Evolutionary conservation across 805 yeast species (phyloP).

Genomic region (Starmera caribaea): DNA sequence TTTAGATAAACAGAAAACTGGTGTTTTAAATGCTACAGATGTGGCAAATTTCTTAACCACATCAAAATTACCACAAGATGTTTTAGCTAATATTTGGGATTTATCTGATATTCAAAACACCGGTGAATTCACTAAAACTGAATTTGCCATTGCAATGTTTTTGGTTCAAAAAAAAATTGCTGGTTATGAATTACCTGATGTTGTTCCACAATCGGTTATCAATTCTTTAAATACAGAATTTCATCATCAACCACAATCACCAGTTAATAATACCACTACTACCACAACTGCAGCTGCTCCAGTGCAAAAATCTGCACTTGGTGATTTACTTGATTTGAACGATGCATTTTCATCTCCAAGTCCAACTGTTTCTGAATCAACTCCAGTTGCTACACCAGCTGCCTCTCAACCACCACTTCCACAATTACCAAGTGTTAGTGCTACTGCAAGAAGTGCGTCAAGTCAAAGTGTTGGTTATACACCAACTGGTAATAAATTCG

Average conservation of each 20-base stretch:
- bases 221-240: slow-evolving; percentile 16
- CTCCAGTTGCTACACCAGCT: slow-evolving; percentile 1
- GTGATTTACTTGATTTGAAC: slow-evolving; percentile 53
- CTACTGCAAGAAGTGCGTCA: slow-evolving; percentile 12
- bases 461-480: slow-evolving; percentile 19
- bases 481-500: slow-evolving; percentile 38
- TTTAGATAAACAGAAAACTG: slow-evolving; percentile 56
- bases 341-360: slow-evolving; percentile 40
- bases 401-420: slow-evolving; percentile 1
- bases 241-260: slow-evolving; percentile 7
- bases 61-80: slow-evolving; percentile 77
- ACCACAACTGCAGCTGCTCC: slow-evolving; percentile 10
- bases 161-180: slow-evolving; percentile 76
- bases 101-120: slow-evolving; percentile 81
- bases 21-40: slow-evolving; percentile 62
- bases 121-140: slow-evolving; percentile 70
- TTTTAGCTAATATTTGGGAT: slow-evolving; percentile 90
- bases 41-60: slow-evolving; percentile 86
- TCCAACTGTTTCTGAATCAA: slow-evolving; percentile 14
- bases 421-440: slow-evolving; percentile 2
- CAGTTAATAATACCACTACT: slow-evolving; percentile 7
- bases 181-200: slow-evolving; percentile 70
- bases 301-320: slow-evolving; percentile 41
- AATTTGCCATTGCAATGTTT: slow-evolving; percentile 90
- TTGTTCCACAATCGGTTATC: slow-evolving; percentile 59